These are phyloP conservation scores for Paramecium bursaria DNA, from an alignment of 73 alveolate genomes.

Conservation along the genomic window DNA sequence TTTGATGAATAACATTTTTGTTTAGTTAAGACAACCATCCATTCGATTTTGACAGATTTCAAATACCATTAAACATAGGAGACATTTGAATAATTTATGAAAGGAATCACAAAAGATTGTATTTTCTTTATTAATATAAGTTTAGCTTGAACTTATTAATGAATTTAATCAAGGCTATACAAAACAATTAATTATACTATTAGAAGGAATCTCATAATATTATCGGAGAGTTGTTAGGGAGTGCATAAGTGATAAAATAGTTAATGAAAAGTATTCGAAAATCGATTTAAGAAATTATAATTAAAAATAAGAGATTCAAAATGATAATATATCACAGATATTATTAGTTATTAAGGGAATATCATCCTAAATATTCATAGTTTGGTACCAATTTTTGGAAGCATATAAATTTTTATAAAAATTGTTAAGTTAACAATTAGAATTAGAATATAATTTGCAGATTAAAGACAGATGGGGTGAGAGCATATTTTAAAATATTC, in stretches of 20 bases:
- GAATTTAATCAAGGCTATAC: slow-evolving; percentile 31
- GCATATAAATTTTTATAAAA: slow-evolving; percentile 10
- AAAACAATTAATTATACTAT: not conserved
- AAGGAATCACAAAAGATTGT: slow-evolving; percentile 35
- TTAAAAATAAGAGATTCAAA: not conserved
- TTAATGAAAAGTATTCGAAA: not conserved
- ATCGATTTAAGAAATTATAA: not conserved
- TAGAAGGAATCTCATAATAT: slow-evolving; percentile 3
- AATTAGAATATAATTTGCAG: slow-evolving; percentile 57
- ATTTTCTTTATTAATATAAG: not conserved
- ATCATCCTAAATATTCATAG: slow-evolving; percentile 33
- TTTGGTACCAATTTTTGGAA: slow-evolving; percentile 53
- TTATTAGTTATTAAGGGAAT: slow-evolving; percentile 2
- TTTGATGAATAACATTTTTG: slow-evolving; percentile 52
- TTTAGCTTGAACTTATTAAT: not conserved
- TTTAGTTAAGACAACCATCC: slow-evolving; percentile 10
- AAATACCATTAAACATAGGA: slow-evolving; percentile 14
- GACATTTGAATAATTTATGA: slow-evolving; percentile 37
- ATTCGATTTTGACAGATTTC: slow-evolving; percentile 35
- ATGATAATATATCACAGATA: not conserved
- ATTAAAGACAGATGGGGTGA: slow-evolving; percentile 81
- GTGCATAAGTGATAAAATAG: slow-evolving; percentile 17
- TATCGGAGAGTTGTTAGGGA: not conserved
- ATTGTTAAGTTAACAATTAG: not conserved
- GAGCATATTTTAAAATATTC: slow-evolving; percentile 73